A percentile compares a stretch with the other conserved stretches of the same genome.
Evolutionary conservation across 306 rosid genomes (phyloP).

Genomic region (Trichosanthes cucumerina): DNA sequence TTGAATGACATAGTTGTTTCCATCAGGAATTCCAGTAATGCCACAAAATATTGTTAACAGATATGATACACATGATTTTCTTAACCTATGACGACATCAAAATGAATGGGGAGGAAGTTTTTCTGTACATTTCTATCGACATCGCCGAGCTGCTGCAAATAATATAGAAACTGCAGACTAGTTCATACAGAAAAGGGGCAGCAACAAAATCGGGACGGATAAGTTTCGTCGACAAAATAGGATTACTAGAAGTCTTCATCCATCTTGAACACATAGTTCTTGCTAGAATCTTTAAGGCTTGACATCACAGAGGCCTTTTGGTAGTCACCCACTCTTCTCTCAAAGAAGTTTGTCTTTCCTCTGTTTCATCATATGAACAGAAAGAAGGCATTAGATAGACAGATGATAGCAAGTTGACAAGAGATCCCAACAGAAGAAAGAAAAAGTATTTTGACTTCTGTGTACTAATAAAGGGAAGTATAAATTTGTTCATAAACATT

Average conservation of each 20-base stretch:
- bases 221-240: background rate
- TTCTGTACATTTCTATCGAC: background rate
- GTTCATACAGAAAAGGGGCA: background rate
- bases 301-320: conserved; percentile 94
- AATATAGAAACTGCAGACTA: background rate
- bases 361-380: conserved; percentile 35
- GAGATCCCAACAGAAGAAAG: background rate
- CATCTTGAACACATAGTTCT: conserved; percentile 63
- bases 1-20: no score
- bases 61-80: background rate
- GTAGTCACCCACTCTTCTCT: conserved; percentile 86
- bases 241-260: conserved; percentile 57
- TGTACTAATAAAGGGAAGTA: background rate
- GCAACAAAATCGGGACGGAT: background rate
- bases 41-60: no score
- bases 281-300: conserved; percentile 63
- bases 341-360: conserved; percentile 90
- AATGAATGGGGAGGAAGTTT: background rate
- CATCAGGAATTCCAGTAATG: no score
- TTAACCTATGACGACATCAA: no score
- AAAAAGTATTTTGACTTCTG: no score
- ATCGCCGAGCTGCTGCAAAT: background rate
- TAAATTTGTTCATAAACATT: background rate
- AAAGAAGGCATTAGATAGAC: conserved; percentile 5
- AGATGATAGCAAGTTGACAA: background rate